Evolutionary conservation across 768 basidiomycete genomes (phyloP).

Genomic region (Lepiota subincarnata): DNA sequence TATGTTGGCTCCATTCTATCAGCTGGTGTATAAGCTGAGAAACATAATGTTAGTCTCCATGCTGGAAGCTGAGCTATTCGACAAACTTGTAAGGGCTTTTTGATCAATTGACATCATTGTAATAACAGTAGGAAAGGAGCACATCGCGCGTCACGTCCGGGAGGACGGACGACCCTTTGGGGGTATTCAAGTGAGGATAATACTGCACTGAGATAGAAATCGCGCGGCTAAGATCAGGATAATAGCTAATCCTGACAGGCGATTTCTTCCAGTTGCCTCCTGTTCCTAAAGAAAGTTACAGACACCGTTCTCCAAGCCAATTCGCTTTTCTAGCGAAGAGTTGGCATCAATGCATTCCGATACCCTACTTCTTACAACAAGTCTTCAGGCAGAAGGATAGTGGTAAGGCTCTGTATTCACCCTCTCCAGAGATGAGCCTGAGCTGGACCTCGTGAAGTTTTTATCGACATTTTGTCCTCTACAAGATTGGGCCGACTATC

Average conservation of each 20-base stretch:
- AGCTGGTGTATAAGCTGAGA: not conserved
- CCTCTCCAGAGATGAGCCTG: not conserved
- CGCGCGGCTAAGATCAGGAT: not conserved
- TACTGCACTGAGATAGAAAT: too few species aligned
- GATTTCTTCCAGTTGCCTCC: conserved; percentile 84
- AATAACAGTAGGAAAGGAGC: conserved; percentile 29
- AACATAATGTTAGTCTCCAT: conserved; percentile 51
- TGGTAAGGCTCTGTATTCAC: conserved; percentile 23
- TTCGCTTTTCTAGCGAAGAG: not conserved
- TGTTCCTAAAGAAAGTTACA: conserved; percentile 29
- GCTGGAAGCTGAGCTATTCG: conserved; percentile 66
- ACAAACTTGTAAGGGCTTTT: conserved; percentile 53
- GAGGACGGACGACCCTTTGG: conserved; percentile 48
- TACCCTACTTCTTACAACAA: conserved; percentile 45
- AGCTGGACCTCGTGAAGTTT: conserved; percentile 37
- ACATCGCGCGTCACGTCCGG: conserved; percentile 38
- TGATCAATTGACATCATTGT: conserved; percentile 16
- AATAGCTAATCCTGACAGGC: conserved; percentile 64
- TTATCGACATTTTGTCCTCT: conserved; percentile 82
- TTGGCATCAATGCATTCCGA: too few species aligned
- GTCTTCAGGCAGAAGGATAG: conserved; percentile 74
- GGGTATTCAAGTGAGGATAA: conserved; percentile 50
- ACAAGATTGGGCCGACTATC: conserved; percentile 75
- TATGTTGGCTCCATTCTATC: conserved; percentile 23
- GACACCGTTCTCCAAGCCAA: not conserved